Percentiles rank a stretch among this genome's conserved stretches.
phyloP scores from a whole-genome alignment of 2,329 filamentous ascomycete genomes.

The Lasiodiplodia gonubiensis region DNA sequence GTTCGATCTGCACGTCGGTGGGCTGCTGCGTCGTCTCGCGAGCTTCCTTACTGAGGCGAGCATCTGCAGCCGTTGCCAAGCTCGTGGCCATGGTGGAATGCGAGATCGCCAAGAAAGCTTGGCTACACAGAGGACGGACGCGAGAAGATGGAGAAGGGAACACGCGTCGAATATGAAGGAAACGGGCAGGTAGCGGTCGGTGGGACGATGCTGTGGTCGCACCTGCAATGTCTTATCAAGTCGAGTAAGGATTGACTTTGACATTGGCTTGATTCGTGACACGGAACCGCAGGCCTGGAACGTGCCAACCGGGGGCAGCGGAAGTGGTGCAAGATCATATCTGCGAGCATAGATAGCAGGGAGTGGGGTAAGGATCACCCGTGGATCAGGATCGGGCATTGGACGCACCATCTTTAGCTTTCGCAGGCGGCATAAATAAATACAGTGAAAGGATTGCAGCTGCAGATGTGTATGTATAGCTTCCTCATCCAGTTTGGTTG shows the following conservation, averaged over 20 bases:
- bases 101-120: slow-evolving; percentile 22
- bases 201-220: neutral
- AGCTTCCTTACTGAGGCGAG: slow-evolving; percentile 1
- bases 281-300: neutral
- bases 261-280: neutral
- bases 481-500: neutral
- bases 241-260: neutral
- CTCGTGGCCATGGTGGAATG: slow-evolving; percentile 9
- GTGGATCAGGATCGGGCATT: neutral
- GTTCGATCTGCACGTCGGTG: slow-evolving; percentile 10
- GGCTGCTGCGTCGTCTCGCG: neutral
- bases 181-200: neutral
- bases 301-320: neutral
- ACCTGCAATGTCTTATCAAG: slow-evolving; percentile 16
- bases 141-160: neutral
- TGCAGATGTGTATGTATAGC: neutral
- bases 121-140: no score
- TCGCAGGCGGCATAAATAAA: neutral
- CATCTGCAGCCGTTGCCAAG: slow-evolving; percentile 13
- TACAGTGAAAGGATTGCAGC: neutral
- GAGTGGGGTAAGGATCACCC: neutral
- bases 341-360: neutral
- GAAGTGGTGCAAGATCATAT: neutral
- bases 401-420: neutral
- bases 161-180: slow-evolving; percentile 2